Percentiles rank a stretch among this genome's conserved stretches.
Evolutionary conservation across 306 rosid species (phyloP).

Genomic region (Cucurbita ficifolia): DNA sequence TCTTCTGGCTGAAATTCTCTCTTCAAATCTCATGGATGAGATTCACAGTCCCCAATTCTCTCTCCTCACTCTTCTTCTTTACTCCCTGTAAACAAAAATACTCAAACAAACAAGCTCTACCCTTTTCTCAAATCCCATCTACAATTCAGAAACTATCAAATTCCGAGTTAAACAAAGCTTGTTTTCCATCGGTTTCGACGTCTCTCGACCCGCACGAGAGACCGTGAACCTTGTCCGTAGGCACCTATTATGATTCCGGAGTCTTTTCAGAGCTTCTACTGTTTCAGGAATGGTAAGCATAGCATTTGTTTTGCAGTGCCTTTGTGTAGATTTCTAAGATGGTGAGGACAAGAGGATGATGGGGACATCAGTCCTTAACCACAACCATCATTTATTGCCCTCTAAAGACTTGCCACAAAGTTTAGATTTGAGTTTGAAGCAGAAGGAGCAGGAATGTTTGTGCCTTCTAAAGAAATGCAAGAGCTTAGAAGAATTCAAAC

Average conservation of each 20-base stretch:
- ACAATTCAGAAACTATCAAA: neutral
- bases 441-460: conserved; percentile 44
- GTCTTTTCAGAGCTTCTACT: neutral
- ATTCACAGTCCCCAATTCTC: conserved; percentile 20
- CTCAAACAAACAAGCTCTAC: neutral
- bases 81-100: neutral
- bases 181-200: neutral
- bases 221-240: neutral
- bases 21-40: conserved; percentile 39
- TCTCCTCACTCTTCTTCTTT: neutral
- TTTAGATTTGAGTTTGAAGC: conserved; percentile 29
- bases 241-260: neutral
- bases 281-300: neutral
- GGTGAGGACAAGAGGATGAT: conserved; percentile 48
- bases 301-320: neutral
- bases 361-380: conserved; percentile 65
- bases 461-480: conserved; percentile 49
- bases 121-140: neutral
- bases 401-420: conserved; percentile 24
- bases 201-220: too few species aligned
- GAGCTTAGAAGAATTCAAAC: conserved; percentile 52
- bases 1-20: conserved; percentile 23
- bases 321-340: conserved; percentile 6
- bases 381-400: conserved; percentile 31
- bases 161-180: neutral